phyloP scores from a whole-genome alignment of 2,329 filamentous ascomycete genomes.

The Penicillium sp. region DNA sequence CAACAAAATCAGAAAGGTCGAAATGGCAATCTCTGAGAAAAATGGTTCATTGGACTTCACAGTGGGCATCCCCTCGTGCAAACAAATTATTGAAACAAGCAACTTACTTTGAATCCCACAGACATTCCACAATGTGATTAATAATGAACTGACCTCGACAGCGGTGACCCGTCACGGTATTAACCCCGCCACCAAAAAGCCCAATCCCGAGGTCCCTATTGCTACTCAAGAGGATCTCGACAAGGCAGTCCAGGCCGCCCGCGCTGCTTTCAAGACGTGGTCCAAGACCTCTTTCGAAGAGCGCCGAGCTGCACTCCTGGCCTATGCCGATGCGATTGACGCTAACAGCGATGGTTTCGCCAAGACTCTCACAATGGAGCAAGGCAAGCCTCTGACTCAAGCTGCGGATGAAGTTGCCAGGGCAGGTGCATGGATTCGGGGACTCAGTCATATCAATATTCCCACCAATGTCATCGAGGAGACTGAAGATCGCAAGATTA shows the following conservation, averaged over 20 bases:
- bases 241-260: conserved; percentile 53
- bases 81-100: background rate
- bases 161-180: conserved; percentile 52
- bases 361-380: conserved; percentile 48
- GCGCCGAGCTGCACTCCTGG: conserved; percentile 37
- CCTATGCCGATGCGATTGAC: conserved; percentile 42
- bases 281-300: conserved; percentile 40
- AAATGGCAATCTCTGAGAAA: background rate
- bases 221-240: conserved; percentile 55
- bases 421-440: conserved; percentile 30
- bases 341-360: conserved; percentile 42
- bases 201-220: conserved; percentile 57
- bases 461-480: conserved; percentile 55
- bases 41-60: conserved; percentile 16
- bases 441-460: conserved; percentile 39
- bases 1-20: background rate
- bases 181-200: conserved; percentile 56
- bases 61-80: background rate
- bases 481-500: conserved; percentile 42
- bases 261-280: conserved; percentile 55
- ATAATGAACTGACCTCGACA: conserved; percentile 53
- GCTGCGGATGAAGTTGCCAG: conserved; percentile 33
- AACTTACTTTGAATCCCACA: conserved; percentile 12
- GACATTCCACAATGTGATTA: conserved; percentile 58
- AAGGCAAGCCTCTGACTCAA: conserved; percentile 45